Evolutionary conservation across 441 rosid species (phyloP).

Genomic region (Omphalea diandra): DNA sequence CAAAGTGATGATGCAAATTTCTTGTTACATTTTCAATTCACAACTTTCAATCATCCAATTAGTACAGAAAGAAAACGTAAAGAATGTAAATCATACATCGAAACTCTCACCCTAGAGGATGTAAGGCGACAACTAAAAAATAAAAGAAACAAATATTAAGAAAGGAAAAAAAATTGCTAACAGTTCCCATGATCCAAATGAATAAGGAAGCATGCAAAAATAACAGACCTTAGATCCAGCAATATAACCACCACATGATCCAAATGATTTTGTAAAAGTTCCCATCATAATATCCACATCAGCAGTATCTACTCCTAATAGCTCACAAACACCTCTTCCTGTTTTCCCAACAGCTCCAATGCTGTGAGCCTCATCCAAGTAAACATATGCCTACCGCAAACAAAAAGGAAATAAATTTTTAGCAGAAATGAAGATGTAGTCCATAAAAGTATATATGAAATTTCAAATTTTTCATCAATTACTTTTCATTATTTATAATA

Average conservation of each 20-base stretch:
- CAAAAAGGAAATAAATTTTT: neutral
- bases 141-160: no score
- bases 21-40: no score
- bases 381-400: conserved; percentile 55
- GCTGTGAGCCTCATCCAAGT: no score
- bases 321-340: no score
- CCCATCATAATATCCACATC: conserved; percentile 98
- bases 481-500: neutral
- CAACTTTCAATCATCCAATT: neutral
- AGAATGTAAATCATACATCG: no score
- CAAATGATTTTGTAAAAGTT: conserved; percentile 92
- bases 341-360: no score
- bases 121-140: neutral
- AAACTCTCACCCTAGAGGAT: no score
- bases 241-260: no score
- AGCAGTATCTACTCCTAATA: no score
- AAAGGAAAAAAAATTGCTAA: no score
- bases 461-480: neutral
- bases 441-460: neutral
- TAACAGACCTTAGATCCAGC: conserved; percentile 76
- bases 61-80: neutral
- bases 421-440: neutral
- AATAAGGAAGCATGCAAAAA: neutral
- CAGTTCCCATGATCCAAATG: no score
- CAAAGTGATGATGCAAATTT: neutral